Base-by-base conservation (phyloP, 371 early-diverging fungal species). In the Sporodiniella umbellata region DNA sequence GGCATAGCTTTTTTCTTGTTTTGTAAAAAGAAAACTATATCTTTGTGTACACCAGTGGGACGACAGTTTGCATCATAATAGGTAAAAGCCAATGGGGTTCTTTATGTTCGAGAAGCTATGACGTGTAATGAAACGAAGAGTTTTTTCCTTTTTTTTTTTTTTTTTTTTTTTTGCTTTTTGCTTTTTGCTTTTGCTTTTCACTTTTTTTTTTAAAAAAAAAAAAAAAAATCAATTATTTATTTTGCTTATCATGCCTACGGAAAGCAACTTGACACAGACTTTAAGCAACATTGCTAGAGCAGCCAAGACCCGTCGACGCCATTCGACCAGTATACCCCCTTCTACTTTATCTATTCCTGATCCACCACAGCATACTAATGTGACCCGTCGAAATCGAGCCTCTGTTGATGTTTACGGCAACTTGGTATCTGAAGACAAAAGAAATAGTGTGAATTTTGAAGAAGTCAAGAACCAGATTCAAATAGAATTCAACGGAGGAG, bases 401-500 rank as follows among this genome's bases (percentile, higher is more conserved):
- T 12, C 22, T n/a, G 14, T 45, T 1, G 24, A 44, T 18, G 25
- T 33, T n/a, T 24, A 42, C 7, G 33, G 33, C 8, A n/a, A 37
- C 39, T 42, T 31, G 3, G 17, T 45, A 22, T 43, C 48, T 0
- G 48, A 24, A 4, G 52, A 52, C 21, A 40, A 19, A 40, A 10
- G 40, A 8, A 40, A 40, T 19, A n/a, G n/a, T n/a, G n/a, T n/a
- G 6, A 1, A n/a, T 8, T 19, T 40, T 7, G 40, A 40, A 40
- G 40, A 40, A 19, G 8, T 19, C 8, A 40, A 40, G 21, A 40
- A 40, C 21, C 5, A 8, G 19, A 42, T 53, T n/a, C 22, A 38
- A 0, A 56, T 76, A 4, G 78, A 77, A 30, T 73, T 77, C 40
- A 74, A 77, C 21, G 78, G 78, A 15, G 78, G 78, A 4, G 53